Evolutionary conservation across 495 filamentous ascomycete species (phyloP).

Genomic region (Xylaria cubensis): DNA sequence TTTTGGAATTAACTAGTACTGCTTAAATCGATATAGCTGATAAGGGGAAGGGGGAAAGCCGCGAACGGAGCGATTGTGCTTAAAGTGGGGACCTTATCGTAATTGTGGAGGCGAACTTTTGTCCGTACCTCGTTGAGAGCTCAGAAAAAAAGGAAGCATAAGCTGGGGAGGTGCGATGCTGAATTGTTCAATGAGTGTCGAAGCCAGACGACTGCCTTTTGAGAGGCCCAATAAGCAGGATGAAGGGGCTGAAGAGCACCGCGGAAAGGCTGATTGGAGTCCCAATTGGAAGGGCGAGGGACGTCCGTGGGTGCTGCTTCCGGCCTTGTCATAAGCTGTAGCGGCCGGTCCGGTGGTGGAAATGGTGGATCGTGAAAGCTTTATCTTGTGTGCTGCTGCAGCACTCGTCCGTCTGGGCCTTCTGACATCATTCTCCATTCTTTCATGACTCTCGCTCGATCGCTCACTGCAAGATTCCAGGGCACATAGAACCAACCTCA

Average conservation of each 20-base stretch:
- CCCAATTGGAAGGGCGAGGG: neutral
- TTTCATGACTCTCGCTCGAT: constrained; percentile 26
- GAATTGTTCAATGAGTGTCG: neutral
- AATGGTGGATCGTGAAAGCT: constrained; percentile 26
- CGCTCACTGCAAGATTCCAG: neutral
- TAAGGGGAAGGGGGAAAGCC: neutral
- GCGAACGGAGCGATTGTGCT: neutral
- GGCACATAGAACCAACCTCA: neutral
- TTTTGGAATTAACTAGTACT: neutral
- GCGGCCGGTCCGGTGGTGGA: neutral
- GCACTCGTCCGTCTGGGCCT: constrained; percentile 4
- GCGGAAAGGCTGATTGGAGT: neutral
- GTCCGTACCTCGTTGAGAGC: neutral
- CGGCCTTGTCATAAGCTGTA: neutral
- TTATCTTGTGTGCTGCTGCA: constrained; percentile 2
- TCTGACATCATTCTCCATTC: constrained; percentile 29
- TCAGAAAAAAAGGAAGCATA: neutral
- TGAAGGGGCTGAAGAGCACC: neutral
- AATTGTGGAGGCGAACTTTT: constrained; percentile 12
- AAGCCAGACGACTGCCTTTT: neutral
- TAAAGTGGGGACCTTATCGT: neutral
- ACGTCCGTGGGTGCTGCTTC: neutral
- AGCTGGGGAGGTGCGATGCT: neutral
- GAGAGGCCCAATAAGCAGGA: neutral
- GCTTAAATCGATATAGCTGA: neutral